Evolutionary conservation across 2,329 filamentous ascomycete genomes (phyloP).

Genomic region (Tolypocladium pustulatum): DNA sequence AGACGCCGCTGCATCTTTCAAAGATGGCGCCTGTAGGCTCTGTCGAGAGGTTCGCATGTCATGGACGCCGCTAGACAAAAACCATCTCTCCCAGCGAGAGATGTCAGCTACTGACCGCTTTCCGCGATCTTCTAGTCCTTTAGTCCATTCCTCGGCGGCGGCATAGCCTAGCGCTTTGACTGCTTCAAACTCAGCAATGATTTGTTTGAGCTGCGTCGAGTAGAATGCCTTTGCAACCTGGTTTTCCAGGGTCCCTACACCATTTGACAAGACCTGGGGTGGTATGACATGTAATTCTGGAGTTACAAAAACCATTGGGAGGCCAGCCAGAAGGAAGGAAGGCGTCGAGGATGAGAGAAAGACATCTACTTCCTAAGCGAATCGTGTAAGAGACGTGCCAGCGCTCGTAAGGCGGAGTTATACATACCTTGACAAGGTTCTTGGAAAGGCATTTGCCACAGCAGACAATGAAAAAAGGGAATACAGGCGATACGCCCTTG

Average conservation of each 20-base stretch:
- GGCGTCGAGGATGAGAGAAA: conserved; percentile 50
- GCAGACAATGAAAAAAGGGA: conserved; percentile 57
- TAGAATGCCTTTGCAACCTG: conserved; percentile 58
- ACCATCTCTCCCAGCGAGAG: conserved; percentile 68
- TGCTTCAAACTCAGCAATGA: conserved; percentile 51
- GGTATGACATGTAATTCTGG: conserved; percentile 49
- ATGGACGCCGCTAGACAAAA: conserved; percentile 31
- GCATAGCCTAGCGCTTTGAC: conserved; percentile 57
- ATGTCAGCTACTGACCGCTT: conserved; percentile 49
- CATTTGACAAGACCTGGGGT: conserved; percentile 41
- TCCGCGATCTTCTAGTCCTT: conserved; percentile 58
- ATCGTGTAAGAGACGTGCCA: conserved; percentile 12
- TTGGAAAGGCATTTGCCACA: conserved; percentile 57
- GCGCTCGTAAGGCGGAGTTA: conserved; percentile 1
- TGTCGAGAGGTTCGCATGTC: conserved; percentile 21
- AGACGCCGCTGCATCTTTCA: neutral
- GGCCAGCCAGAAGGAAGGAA: conserved; percentile 53
- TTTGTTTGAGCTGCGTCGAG: conserved; percentile 48
- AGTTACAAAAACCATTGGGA: conserved; percentile 59
- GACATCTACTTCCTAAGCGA: conserved; percentile 57
- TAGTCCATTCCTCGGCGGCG: conserved; percentile 67
- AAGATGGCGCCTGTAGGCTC: neutral
- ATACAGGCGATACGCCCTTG: conserved; percentile 52
- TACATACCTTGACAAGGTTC: conserved; percentile 53
- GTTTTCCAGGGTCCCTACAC: conserved; percentile 32